Percentiles rank a stretch among this genome's conserved stretches.
Evolutionary conservation across 495 filamentous ascomycete genomes (phyloP).

Genomic region (Podospora appendiculata): DNA sequence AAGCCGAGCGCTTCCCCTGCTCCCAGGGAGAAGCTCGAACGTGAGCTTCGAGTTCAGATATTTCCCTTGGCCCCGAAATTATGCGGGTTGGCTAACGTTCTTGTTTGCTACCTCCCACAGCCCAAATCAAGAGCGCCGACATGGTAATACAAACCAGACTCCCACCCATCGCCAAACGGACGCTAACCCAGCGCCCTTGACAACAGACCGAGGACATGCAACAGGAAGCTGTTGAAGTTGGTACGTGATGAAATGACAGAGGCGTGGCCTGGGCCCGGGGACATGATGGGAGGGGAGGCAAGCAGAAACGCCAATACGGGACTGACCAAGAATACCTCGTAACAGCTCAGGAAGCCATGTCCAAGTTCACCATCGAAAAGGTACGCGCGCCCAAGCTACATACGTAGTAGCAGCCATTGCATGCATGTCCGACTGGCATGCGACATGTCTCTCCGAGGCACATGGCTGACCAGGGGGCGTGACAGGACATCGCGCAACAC

Average conservation of each 20-base stretch:
- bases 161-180: neutral
- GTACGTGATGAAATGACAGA: slow-evolving; percentile 45
- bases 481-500: slow-evolving; percentile 87
- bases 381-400: slow-evolving; percentile 30
- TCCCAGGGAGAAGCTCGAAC: slow-evolving; percentile 31
- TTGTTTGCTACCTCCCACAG: slow-evolving; percentile 34
- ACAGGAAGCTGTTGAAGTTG: slow-evolving; percentile 84
- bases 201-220: slow-evolving; percentile 91
- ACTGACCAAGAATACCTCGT: no score
- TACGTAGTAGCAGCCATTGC: neutral
- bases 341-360: slow-evolving; percentile 86
- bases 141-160: slow-evolving; percentile 64
- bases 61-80: neutral
- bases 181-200: neutral
- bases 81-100: slow-evolving; percentile 2
- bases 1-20: slow-evolving; percentile 21
- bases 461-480: slow-evolving; percentile 1
- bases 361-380: slow-evolving; percentile 90
- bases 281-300: neutral
- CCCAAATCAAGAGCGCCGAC: slow-evolving; percentile 92
- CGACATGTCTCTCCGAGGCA: neutral
- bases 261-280: no score
- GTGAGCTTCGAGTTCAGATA: slow-evolving; percentile 8
- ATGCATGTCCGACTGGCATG: neutral
- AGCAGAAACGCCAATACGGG: no score